Conservation (phyloP, 2,329 filamentous ascomycete species). For the Aspergillus udagawae region DNA sequence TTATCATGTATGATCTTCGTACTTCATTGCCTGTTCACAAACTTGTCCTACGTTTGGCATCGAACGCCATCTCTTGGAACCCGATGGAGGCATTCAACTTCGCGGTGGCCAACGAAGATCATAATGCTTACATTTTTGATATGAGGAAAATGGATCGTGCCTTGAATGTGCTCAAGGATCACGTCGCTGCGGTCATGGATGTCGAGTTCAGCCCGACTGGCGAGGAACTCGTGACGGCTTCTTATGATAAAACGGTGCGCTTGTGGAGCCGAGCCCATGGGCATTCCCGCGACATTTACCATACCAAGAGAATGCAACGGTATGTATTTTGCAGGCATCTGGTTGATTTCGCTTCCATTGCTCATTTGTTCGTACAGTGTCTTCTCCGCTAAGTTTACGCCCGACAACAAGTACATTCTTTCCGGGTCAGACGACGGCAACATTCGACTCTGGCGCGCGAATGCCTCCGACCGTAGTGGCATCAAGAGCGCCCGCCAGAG, state of each 20-base stretch:
- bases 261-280: conserved; percentile 78
- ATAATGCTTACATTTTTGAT: conserved; percentile 90
- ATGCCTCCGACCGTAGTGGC: conserved; percentile 77
- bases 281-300: conserved; percentile 88
- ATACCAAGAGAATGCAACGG: conserved; percentile 94
- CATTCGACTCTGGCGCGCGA: conserved; percentile 80
- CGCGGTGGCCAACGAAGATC: conserved; percentile 88
- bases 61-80: conserved; percentile 85
- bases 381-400: conserved; percentile 78
- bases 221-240: conserved; percentile 85
- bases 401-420: conserved; percentile 84
- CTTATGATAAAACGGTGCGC: conserved; percentile 82
- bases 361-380: conserved; percentile 51
- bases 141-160: conserved; percentile 86
- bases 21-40: conserved; percentile 80
- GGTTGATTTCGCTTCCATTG: conserved; percentile 1
- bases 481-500: conserved; percentile 81
- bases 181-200: conserved; percentile 91
- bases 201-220: conserved; percentile 94
- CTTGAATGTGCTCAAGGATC: conserved; percentile 83
- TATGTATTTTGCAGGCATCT: conserved; percentile 19
- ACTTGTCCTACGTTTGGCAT: conserved; percentile 74
- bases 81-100: conserved; percentile 97
- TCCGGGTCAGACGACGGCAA: conserved; percentile 94
- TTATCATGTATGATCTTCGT: conserved; percentile 89